Evolutionary conservation across 2,329 filamentous ascomycete species (phyloP), one percentile per base, ranked within the genome.

Genomic region (Knoxdaviesia capensis): DNA sequence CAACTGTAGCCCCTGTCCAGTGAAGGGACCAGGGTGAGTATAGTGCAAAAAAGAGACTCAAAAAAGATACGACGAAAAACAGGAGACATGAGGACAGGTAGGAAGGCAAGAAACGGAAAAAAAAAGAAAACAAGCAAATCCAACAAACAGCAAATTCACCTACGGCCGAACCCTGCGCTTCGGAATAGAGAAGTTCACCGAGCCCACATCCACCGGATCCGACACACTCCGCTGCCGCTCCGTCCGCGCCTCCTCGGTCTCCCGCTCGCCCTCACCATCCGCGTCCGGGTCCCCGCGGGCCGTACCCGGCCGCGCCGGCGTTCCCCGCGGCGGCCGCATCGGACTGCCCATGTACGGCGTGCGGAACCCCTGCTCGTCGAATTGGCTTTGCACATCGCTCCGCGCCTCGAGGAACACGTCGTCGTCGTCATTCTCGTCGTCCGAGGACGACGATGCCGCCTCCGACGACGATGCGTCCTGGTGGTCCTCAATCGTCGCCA

Each of bases 151-250:
- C 3, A 31, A 30, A 9, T 11, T 7, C 3, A 30, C 31, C 11
- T 30, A 11, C 11, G 20, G 8, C 31, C 37, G 9, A 6, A 4
- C 29, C 7, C 20, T 20, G 20, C 20, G 20, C 20, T 20, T 20
- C 20, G 20, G 20, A 20, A 20, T 20, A 3, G 20, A 9, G 6
- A n/a, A 37, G 5, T 4, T 7, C 29, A 31, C 20, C 20, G 20
- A 20, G 20, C 2, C 3, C 20, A 20, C 20, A 20, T 20, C 20
- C 20, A 20, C 20, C 8, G 63, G 60, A 50, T 62, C 62, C 38
- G 61, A 64, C 37, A 69, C 58, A 49, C 66, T 77, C 45, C 72
- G 59, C 52, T 74, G 72, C 45, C 71, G 60, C 53, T 73, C 72
- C 4, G 70, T 74, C 47, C 66, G 56, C 50, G 61, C 56, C 11